A percentile compares a stretch with the other conserved stretches of the same genome.
Conservation (phyloP, 306 rosid species). For the Cicer pinnatifidum region DNA sequence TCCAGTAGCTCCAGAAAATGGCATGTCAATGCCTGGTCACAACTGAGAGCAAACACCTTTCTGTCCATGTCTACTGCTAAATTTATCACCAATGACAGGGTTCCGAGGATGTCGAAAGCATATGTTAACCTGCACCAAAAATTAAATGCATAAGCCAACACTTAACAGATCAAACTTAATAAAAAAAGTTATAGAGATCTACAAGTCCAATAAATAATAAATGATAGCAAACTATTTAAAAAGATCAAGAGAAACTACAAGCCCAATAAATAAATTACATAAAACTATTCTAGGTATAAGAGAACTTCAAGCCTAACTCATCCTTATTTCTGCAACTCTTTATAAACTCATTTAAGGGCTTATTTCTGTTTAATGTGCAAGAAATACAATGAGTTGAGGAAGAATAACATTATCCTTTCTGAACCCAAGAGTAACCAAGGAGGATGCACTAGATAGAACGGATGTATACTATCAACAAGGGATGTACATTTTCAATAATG, state of each 20-base stretch:
- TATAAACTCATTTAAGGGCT: too few species aligned
- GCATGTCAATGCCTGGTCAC: constrained; percentile 99
- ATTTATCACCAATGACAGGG: constrained; percentile 93
- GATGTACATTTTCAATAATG: too few species aligned
- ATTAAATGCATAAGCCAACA: constrained; percentile 16
- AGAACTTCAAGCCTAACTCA: too few species aligned
- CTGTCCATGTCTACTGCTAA: constrained; percentile 98
- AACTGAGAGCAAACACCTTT: constrained; percentile 99
- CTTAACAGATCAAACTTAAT: constrained; percentile 24
- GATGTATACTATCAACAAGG: too few species aligned
- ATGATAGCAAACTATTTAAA: constrained; percentile 11
- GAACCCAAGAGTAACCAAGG: too few species aligned
- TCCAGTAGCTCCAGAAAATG: constrained; percentile 88
- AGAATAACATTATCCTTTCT: too few species aligned
- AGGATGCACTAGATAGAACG: too few species aligned
- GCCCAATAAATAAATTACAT: constrained; percentile 12
- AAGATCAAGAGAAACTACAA: not conserved
- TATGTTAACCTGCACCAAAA: constrained; percentile 70
- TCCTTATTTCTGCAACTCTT: too few species aligned
- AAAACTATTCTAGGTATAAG: not conserved
- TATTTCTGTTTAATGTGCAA: too few species aligned
- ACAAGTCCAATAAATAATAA: constrained; percentile 5
- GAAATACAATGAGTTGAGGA: too few species aligned
- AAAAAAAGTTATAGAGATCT: constrained; percentile 11
- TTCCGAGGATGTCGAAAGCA: constrained; percentile 93